These are phyloP conservation scores for Botrytis fabae DNA, from an alignment of 2,329 filamentous ascomycete species.

Conservation along the genomic window DNA sequence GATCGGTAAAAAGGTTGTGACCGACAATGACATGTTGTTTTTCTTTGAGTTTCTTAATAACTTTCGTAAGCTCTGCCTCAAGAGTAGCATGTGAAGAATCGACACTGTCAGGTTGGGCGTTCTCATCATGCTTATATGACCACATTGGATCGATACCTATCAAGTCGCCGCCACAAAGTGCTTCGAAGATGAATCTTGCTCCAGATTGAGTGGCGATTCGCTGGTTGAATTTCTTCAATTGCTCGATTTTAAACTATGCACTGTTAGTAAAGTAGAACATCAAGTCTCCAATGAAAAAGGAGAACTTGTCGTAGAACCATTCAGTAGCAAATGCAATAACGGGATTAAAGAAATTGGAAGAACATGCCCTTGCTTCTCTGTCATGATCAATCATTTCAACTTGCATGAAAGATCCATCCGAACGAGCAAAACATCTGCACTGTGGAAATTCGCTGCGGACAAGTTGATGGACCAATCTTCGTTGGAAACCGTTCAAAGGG, in stretches of 20 bases:
- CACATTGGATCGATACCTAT: conserved; percentile 39
- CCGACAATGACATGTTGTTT: conserved; percentile 53
- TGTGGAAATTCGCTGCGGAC: conserved; percentile 60
- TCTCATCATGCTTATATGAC: conserved; percentile 37
- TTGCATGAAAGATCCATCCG: conserved; percentile 39
- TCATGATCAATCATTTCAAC: conserved; percentile 34
- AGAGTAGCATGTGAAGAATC: conserved; percentile 26
- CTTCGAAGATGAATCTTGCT: conserved; percentile 40
- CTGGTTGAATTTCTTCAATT: conserved; percentile 15
- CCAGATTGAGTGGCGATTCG: conserved; percentile 27
- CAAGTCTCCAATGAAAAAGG: too few species aligned
- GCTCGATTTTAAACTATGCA: conserved; percentile 14
- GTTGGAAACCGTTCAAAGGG: conserved; percentile 59
- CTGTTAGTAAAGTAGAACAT: not conserved
- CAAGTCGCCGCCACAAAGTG: conserved; percentile 38
- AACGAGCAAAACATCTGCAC: conserved; percentile 32
- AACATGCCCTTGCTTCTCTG: conserved; percentile 35
- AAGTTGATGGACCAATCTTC: conserved; percentile 64
- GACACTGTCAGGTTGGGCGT: not conserved
- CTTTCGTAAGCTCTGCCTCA: conserved; percentile 31
- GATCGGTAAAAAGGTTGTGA: conserved; percentile 65
- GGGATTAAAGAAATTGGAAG: not conserved
- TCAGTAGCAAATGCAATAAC: not conserved
- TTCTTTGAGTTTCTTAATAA: conserved; percentile 35
- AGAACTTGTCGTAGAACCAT: not conserved